Base-by-base conservation (phyloP, 805 yeast species). In the Pichia ethanolica region DNA sequence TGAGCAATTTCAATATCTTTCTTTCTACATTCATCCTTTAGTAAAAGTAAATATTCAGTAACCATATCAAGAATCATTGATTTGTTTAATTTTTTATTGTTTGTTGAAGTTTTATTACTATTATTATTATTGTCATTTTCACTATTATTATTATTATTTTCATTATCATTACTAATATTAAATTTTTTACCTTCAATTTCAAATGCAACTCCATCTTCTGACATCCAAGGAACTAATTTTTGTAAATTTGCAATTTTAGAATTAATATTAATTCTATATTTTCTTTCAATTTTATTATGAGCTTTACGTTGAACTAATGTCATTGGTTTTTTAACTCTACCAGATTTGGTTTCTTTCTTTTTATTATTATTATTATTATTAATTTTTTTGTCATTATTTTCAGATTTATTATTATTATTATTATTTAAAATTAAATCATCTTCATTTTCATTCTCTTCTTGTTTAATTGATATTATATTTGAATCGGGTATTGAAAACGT, bases 231-330 rank as follows among this genome's bases (percentile, higher is more conserved):
- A 35, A 83, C 82, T 27, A 83, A 71, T 57, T 75, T 76, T 59
- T 82, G 86, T 47, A 83, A 65, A 33, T 81, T 80, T 5, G 85
- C 85, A 49, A 83, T 83, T 62, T 82, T 83, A 11, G 85, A 78
- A 61, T 83, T 83, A 62, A 83, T 82, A 63, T 83, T 83, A 52
- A 81, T 82, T 61, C 89, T 70, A 63, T 83, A 83, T 51, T 82
- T 75, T 61, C 83, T 81, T 60, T 83, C 89, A 53, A 83, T 81
- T 64, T 78, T 79, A 67, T 83, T 83, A 61, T 83, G 90, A 0
- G 87, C 87, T 57, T 79, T 79, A 56, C 82, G 81, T 65, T 83
- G 89, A 9, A 58, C 57, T 13, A 56, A 44, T 2, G 63, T 63
- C 64, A 63, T 61, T 42, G 64, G 64, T 36, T 60, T 63, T 45